Conservation (phyloP, 208 protist species). For the Acanthamoeba healyi region DNA sequence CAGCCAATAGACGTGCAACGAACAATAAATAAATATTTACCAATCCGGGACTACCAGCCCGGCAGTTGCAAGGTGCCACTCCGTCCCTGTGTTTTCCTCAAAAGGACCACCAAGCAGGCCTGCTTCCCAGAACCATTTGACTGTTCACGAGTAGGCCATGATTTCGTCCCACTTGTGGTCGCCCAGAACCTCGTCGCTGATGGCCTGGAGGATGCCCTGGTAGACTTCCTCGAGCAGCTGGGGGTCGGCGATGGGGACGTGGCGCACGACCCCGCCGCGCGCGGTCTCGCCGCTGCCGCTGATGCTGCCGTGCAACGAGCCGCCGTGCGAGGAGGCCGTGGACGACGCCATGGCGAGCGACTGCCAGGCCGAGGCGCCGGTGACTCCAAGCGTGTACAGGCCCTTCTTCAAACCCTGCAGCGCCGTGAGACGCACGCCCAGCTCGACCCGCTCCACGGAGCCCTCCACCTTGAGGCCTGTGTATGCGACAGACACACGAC, state of each 20-base stretch:
- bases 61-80: not conserved
- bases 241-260: conserved; percentile 36
- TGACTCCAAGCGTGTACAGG: not conserved
- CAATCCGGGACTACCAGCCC: too few relatives aligned
- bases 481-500: not conserved
- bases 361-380: not conserved
- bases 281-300: not conserved
- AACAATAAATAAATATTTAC: not conserved
- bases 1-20: not conserved
- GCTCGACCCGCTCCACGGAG: not conserved
- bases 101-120: not conserved
- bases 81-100: too few relatives aligned
- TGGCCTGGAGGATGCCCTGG: conserved; percentile 35
- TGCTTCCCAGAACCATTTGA: not conserved
- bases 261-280: not conserved
- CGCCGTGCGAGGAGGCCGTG: not conserved
- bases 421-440: not conserved
- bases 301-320: not conserved
- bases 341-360: not conserved
- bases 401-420: not conserved
- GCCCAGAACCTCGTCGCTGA: conserved; percentile 57
- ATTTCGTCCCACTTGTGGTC: conserved; percentile 72
- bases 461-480: not conserved
- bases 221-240: conserved; percentile 58
- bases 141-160: conserved; percentile 5